These are phyloP conservation scores for Hyaloscypha hepaticicola DNA, from an alignment of 495 filamentous ascomycete genomes.

Conservation along the genomic window DNA sequence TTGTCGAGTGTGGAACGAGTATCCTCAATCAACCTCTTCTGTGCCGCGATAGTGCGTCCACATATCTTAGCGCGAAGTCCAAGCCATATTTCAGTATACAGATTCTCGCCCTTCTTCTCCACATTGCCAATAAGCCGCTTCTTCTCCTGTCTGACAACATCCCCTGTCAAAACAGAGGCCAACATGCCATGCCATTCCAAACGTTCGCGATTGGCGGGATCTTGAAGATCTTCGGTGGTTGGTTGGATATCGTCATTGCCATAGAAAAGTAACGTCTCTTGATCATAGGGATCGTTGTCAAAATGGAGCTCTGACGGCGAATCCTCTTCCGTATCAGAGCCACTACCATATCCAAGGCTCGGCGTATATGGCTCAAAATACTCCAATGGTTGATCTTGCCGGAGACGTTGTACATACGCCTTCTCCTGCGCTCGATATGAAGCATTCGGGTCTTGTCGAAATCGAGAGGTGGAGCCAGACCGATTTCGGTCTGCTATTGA, in stretches of 20 bases:
- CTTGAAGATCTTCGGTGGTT: constrained; percentile 82
- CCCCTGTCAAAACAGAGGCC: constrained; percentile 89
- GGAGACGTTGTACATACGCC: constrained; percentile 75
- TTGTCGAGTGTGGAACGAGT: constrained; percentile 64
- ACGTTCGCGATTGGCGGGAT: constrained; percentile 84
- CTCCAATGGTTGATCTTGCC: constrained; percentile 57
- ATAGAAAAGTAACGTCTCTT: constrained; percentile 88
- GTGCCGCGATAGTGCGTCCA: constrained; percentile 78
- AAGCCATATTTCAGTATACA: constrained; percentile 84
- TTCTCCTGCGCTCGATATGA: constrained; percentile 80
- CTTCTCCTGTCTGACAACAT: constrained; percentile 97
- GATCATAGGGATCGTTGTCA: constrained; percentile 82
- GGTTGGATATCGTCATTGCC: constrained; percentile 83
- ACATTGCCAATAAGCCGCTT: constrained; percentile 83
- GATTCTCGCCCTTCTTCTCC: constrained; percentile 69
- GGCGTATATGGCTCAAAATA: constrained; percentile 75
- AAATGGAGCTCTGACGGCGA: constrained; percentile 82
- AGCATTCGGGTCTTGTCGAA: constrained; percentile 66
- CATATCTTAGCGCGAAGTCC: constrained; percentile 79
- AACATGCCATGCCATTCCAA: constrained; percentile 99
- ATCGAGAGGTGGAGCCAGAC: constrained; percentile 51
- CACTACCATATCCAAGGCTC: constrained; percentile 62
- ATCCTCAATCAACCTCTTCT: constrained; percentile 82
- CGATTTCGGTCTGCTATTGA: constrained; percentile 44
- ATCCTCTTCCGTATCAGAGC: constrained; percentile 87